Base-by-base conservation (phyloP, 495 filamentous ascomycete species). In the Mycothermus thermophilus region DNA sequence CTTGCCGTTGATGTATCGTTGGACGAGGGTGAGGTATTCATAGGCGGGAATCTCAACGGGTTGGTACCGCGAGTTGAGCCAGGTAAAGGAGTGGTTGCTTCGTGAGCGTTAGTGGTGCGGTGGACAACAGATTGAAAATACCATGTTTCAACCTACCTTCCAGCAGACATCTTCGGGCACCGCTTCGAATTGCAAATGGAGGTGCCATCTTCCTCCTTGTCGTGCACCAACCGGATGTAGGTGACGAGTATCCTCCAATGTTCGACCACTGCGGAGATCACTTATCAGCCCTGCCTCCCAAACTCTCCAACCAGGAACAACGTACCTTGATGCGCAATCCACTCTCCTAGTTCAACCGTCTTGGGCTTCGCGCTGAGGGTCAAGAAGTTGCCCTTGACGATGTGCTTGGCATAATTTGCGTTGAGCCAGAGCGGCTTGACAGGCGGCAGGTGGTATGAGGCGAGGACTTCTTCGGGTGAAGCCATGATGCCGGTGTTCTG, bases 361-460 rank as follows among this genome's bases (percentile, higher is more conserved):
- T 83, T 81, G n/a, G 87, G 87, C 55, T 83, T 83, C 30, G 83
- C 83, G 47, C 84, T 88, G 30, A 95, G 59, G 16, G 87, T 93
- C 75, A 92, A 78, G 54, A 93, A 93, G 59, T 93, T 95, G 24
- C 87, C 87, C 61, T 83, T 90, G 46, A 93, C 87, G 42, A 92
- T 88, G 44, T 93, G 71, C 44, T 77, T 79, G 32, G 79, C 75
- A 54, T 87, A 83, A 49, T 80, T 74, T 42, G 83, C 74, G 44
- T 83, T 55, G 24, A 61, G 53, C 57, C 57, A 61, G 12, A 57
- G 34, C 3, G 57, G 57, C 35, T 59, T 55, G n/a, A 47, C 41
- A 4, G 44, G 35, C 3, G 57, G 78, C 8, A 74, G 55, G 38
- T 69, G 68, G 42, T 74, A 74, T 5, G 57, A 51, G 31, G 59